These are phyloP conservation scores for Effrenium voratum DNA, from an alignment of 73 alveolate species.

Conservation along the genomic window DNA sequence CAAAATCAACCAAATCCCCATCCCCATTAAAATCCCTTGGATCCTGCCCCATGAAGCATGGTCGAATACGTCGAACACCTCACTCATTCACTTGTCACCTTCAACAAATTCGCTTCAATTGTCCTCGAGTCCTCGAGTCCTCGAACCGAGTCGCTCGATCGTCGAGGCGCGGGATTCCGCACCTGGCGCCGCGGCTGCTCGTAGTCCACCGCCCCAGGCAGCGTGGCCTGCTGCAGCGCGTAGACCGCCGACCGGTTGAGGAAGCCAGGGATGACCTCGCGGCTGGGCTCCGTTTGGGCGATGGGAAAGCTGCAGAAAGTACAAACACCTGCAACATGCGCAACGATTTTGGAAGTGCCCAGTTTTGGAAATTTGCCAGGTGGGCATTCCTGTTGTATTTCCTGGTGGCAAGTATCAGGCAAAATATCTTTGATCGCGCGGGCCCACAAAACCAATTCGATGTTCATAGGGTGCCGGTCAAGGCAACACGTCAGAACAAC, in stretches of 20 bases:
- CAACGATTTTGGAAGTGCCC: neutral
- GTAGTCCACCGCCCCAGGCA: constrained; percentile 77
- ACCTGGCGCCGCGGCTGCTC: constrained; percentile 92
- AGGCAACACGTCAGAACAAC: too few relatives aligned
- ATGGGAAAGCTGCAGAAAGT: neutral
- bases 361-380: neutral
- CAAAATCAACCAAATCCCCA: too few relatives aligned
- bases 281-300: neutral
- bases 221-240: constrained; percentile 73
- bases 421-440: too few relatives aligned
- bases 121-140: neutral
- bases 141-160: neutral
- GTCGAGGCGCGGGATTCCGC: constrained; percentile 67
- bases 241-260: constrained; percentile 9
- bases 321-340: neutral
- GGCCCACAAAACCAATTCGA: too few relatives aligned
- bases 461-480: too few relatives aligned
- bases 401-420: too few relatives aligned
- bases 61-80: too few relatives aligned
- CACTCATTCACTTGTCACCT: neutral
- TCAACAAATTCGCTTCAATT: too few relatives aligned
- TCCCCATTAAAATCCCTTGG: too few relatives aligned
- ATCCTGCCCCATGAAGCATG: too few relatives aligned
- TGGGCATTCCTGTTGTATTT: too few relatives aligned
- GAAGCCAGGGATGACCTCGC: constrained; percentile 62